Conservation (phyloP, 176 grass and related monocot species). For the Ensete glaucum region DNA sequence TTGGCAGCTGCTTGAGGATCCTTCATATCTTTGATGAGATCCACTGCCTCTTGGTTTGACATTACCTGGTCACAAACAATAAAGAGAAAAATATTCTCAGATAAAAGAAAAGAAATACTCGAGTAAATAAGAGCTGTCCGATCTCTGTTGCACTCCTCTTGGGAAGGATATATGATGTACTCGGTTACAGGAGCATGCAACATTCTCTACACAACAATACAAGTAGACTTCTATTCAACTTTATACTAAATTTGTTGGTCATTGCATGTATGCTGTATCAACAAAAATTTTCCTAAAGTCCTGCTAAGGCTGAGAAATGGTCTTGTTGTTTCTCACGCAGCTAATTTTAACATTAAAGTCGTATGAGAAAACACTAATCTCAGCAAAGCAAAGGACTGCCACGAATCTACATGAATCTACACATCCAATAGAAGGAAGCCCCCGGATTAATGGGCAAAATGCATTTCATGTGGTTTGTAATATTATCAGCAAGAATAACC, state of each 20-base stretch:
- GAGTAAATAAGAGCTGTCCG: too few species aligned
- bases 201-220: neutral
- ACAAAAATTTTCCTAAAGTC: too few species aligned
- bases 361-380: neutral
- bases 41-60: conserved; percentile 75
- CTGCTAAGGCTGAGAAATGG: too few species aligned
- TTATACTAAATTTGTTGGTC: too few species aligned
- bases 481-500: too few species aligned
- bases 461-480: too few species aligned
- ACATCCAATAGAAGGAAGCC: neutral
- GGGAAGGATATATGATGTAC: too few species aligned
- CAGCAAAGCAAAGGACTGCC: too few species aligned
- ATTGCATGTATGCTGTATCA: too few species aligned
- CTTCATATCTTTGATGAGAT: conserved; percentile 71
- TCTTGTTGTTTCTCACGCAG: neutral
- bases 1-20: conserved; percentile 66
- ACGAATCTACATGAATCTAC: neutral
- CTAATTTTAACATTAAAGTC: neutral
- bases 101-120: neutral
- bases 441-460: neutral
- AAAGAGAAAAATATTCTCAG: neutral
- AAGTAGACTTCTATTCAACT: neutral
- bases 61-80: conserved; percentile 45
- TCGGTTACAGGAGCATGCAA: too few species aligned
- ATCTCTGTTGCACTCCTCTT: too few species aligned